Percentiles rank a stretch among this genome's conserved stretches.
Conservation (phyloP, 257 asterid genomes). For the Solanum ossicruentum region DNA sequence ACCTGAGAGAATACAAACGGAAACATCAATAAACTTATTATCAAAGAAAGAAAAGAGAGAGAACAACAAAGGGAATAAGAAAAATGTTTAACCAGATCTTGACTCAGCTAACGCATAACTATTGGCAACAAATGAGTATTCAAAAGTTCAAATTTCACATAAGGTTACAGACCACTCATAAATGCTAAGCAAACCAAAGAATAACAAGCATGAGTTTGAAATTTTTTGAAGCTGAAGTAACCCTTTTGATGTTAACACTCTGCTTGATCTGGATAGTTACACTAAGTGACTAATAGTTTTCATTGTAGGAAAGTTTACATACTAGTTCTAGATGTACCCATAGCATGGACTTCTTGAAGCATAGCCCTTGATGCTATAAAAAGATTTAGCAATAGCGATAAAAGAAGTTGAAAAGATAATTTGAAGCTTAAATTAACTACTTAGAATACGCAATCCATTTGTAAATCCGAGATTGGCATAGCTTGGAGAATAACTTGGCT, state of each 20-base stretch:
- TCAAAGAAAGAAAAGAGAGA: neutral
- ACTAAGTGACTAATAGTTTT: too few relatives aligned
- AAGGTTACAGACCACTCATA: neutral
- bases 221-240: neutral
- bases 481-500: neutral
- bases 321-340: neutral
- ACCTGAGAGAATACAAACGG: conserved; percentile 31
- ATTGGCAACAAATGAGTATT: neutral
- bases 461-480: neutral
- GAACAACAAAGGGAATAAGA: neutral
- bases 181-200: neutral
- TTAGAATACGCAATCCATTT: neutral
- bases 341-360: neutral
- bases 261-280: too few relatives aligned
- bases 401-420: neutral
- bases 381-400: neutral
- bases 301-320: too few relatives aligned
- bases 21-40: neutral
- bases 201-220: neutral
- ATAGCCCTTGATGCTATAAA: neutral
- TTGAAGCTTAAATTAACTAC: neutral
- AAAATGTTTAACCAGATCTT: neutral
- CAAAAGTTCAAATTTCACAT: neutral
- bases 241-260: neutral
- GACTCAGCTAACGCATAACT: neutral